Base-by-base conservation (phyloP, 2,329 filamentous ascomycete species). In the Hypoxylon sp. region DNA sequence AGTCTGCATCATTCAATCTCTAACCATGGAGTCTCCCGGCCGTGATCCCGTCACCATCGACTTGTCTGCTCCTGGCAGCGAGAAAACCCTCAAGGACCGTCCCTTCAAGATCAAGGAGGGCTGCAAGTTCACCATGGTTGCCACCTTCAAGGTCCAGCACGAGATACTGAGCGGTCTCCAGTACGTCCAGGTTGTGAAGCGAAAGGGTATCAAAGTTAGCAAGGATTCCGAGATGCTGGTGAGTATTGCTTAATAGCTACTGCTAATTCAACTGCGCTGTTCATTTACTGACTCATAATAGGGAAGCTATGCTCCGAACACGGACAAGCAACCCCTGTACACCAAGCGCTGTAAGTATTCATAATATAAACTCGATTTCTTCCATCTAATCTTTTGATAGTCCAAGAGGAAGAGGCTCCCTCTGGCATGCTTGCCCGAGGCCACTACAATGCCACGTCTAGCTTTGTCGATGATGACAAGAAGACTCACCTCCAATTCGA, bases 211-310 rank as follows among this genome's bases (percentile, higher is more conserved):
- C 79, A 89, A 89, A 66, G 89, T 95, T 69, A 93, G 92, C 85
- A 99, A 98, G 88, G 92, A 96, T 78, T 92, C 97, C 76, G 95
- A 98, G 85, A 99, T 99, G 96, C 92, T 99, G 87, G 94, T 96
- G 82, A 78, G 91, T 86, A 37, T 47, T 13, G 46, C 8, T 39
- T 59, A 17, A 10, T 17, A 44, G 11, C 3, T 19, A 24, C 6
- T 13, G 35, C 13, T 48, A 53, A 37, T 31, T 5, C 26, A 13
- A 48, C 42, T 9, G 3, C 51, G 53, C 39, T 11, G 10, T 22
- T 74, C 31, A 13, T 2, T 47, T 59, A 33, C 73, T 81, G 59
- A 82, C 71, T 39, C 52, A 8, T 29, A 46, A 71, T 74, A 96
- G 93, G 94, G 95, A 74, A 97, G 93, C 76, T 99, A 95, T 78